Evolutionary conservation across 202 grass and related monocot genomes (phyloP).

Genomic region (Carex arenaria): DNA sequence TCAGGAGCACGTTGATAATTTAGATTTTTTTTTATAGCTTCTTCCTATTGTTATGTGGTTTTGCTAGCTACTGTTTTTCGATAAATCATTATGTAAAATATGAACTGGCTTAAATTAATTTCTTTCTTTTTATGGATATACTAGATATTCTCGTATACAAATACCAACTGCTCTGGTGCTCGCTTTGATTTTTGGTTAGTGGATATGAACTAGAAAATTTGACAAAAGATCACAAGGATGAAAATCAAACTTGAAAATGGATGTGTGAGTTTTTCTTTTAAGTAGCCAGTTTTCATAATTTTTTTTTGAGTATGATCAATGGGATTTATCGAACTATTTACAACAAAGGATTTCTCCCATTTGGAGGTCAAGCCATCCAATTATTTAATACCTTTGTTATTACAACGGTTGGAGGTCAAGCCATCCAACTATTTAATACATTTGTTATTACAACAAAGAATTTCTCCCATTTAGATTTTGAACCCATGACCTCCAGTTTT

Average conservation of each 20-base stretch:
- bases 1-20: background rate
- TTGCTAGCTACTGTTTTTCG: background rate
- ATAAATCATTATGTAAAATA: background rate
- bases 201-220: background rate
- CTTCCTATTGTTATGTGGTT: background rate
- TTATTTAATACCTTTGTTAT: no score
- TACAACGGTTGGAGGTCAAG: no score
- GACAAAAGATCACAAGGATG: background rate
- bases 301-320: no score
- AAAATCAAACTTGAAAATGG: background rate
- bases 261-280: no score
- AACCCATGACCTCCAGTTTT: no score
- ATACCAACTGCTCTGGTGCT: background rate
- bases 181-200: background rate
- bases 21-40: background rate
- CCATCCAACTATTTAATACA: no score
- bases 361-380: no score
- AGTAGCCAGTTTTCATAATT: background rate
- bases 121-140: background rate
- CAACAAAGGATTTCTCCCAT: no score
- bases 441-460: no score
- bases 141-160: background rate
- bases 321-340: no score
- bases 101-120: background rate
- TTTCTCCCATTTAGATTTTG: no score